A percentile compares a stretch with the other conserved stretches of the same genome.
phyloP scores from a whole-genome alignment of 495 filamentous ascomycete species.

The Penicillium odoratum region DNA sequence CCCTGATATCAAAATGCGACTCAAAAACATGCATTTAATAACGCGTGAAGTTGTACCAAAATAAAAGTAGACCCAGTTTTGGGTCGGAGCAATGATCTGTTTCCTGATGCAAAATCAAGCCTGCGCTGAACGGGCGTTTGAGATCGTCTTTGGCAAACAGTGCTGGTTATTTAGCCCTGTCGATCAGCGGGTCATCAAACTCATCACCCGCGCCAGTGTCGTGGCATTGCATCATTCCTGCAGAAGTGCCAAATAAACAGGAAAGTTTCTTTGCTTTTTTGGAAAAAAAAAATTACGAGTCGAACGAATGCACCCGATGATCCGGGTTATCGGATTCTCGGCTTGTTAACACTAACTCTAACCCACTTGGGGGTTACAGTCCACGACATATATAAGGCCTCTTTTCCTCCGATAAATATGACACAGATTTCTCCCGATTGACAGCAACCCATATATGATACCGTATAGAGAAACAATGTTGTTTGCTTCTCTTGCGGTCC shows the following conservation, averaged over 20 bases:
- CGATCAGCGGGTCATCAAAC: background rate
- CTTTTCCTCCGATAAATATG: background rate
- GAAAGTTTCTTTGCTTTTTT: background rate
- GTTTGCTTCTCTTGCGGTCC: conserved; percentile 1
- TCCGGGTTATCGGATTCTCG: background rate
- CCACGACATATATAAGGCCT: background rate
- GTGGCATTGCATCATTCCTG: background rate
- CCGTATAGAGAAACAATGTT: conserved; percentile 1
- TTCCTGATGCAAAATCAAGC: background rate
- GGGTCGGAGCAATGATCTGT: background rate
- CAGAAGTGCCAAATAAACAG: background rate
- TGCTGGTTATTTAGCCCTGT: background rate
- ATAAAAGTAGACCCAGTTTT: background rate
- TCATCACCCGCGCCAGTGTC: no score
- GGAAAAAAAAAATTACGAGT: background rate
- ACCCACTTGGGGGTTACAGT: background rate
- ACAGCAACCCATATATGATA: background rate
- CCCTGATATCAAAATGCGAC: no score
- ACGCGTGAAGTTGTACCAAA: background rate
- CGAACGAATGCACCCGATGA: background rate
- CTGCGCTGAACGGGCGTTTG: background rate
- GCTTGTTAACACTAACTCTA: background rate
- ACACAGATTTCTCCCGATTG: background rate
- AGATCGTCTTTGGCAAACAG: background rate
- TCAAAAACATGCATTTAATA: no score